These are phyloP conservation scores for Russula earlei DNA, from an alignment of 768 basidiomycete species.

Conservation along the genomic window DNA sequence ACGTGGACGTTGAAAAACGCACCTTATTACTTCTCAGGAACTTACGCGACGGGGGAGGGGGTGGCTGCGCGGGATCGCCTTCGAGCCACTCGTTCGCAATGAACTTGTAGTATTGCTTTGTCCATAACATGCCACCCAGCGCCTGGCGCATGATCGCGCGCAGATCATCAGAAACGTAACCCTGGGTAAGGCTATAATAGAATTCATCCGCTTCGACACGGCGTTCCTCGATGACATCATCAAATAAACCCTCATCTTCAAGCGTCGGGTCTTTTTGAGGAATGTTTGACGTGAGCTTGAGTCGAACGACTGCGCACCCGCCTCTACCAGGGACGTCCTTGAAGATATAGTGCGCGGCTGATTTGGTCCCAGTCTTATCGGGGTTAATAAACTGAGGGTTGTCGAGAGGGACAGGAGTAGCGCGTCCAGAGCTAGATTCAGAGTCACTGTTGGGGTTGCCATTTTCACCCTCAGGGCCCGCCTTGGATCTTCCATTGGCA, in stretches of 20 bases:
- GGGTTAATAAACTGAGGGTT: conserved; percentile 69
- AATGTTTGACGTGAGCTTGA: conserved; percentile 78
- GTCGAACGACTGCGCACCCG: conserved; percentile 88
- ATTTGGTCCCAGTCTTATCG: conserved; percentile 80
- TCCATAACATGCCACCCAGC: conserved; percentile 95
- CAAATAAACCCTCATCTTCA: conserved; percentile 83
- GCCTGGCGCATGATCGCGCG: conserved; percentile 96
- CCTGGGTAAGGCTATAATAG: conserved; percentile 69
- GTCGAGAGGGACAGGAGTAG: conserved; percentile 44
- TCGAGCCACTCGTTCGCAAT: conserved; percentile 95
- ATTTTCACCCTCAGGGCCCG: conserved; percentile 5
- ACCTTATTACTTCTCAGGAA: conserved; percentile 68
- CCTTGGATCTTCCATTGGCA: conserved; percentile 13
- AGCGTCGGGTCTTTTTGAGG: conserved; percentile 70
- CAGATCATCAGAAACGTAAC: conserved; percentile 85
- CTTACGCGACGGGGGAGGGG: conserved; percentile 86
- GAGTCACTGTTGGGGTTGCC: conserved; percentile 22
- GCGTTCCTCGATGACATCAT: conserved; percentile 82
- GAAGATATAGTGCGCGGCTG: conserved; percentile 87
- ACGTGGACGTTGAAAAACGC: conserved; percentile 1
- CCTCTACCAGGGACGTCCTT: conserved; percentile 79
- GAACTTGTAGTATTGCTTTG: conserved; percentile 95
- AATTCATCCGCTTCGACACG: conserved; percentile 95
- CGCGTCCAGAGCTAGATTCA: conserved; percentile 23
- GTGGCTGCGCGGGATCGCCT: conserved; percentile 91